Evolutionary conservation across 140 eudicot species (phyloP).

Genomic region (Ambrosia hybrid): DNA sequence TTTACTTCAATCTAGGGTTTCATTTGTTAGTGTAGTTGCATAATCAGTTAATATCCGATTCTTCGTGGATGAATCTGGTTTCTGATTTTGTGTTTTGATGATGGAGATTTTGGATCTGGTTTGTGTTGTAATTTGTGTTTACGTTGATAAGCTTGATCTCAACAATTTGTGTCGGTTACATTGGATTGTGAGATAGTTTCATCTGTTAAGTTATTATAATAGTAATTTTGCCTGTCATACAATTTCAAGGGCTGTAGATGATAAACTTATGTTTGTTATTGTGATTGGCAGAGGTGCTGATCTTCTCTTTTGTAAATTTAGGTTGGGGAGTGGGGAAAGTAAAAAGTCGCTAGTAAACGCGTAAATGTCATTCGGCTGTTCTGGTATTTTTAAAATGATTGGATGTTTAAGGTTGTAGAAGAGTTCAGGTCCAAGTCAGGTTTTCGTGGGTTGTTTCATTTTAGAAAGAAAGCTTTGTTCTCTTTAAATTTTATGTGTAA

Average conservation of each 20-base stretch:
- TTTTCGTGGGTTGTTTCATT: constrained; percentile 6
- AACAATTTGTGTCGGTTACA: constrained; percentile 14
- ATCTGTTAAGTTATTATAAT: neutral
- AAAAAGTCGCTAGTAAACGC: neutral
- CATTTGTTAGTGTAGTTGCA: neutral
- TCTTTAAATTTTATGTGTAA: neutral
- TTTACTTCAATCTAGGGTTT: constrained; percentile 27
- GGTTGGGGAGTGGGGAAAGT: constrained; percentile 1
- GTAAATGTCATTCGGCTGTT: neutral
- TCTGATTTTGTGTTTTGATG: constrained; percentile 12
- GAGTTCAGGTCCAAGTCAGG: neutral
- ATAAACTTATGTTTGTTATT: neutral
- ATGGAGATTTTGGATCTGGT: constrained; percentile 25
- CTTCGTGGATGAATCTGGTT: neutral
- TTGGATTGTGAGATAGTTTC: constrained; percentile 8
- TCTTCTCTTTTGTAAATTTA: neutral
- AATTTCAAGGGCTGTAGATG: constrained; percentile 10
- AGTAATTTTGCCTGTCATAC: constrained; percentile 1
- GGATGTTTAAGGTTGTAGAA: neutral
- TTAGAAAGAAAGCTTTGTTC: constrained; percentile 1
- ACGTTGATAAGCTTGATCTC: constrained; percentile 11
- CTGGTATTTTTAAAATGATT: neutral
- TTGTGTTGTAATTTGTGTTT: constrained; percentile 9
- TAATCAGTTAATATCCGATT: neutral
- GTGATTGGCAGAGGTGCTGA: neutral